Conservation (phyloP, 352 stramenopile genomes). For the Elongisporangium anandrum region DNA sequence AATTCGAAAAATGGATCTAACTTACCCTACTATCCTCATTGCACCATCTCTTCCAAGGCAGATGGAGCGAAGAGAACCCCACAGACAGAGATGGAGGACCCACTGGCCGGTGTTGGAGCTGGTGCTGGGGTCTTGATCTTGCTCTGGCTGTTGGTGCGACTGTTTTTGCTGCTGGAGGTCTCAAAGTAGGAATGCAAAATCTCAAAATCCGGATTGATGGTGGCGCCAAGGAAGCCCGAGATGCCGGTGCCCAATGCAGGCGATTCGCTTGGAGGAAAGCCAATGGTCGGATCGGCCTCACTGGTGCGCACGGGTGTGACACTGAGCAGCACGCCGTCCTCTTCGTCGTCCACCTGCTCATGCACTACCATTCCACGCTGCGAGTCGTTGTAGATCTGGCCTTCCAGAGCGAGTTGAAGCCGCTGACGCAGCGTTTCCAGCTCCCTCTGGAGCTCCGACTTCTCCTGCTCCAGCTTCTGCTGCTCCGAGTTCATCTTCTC, state of each 20-base stretch:
- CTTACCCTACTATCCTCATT: constrained; percentile 10
- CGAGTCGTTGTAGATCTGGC: constrained; percentile 73
- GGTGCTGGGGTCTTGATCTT: not conserved
- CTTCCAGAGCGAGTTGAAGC: constrained; percentile 51
- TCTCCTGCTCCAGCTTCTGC: constrained; percentile 61
- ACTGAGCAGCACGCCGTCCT: constrained; percentile 73
- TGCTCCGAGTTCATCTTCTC: constrained; percentile 58
- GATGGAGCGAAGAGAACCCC: not conserved
- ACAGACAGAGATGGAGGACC: not conserved
- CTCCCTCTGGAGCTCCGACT: constrained; percentile 65
- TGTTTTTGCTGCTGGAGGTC: constrained; percentile 5
- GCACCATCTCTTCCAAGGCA: constrained; percentile 27
- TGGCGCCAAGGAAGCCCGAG: constrained; percentile 40
- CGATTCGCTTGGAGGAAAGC: not conserved
- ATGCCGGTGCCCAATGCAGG: constrained; percentile 17
- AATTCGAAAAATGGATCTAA: not conserved
- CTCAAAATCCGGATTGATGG: constrained; percentile 72
- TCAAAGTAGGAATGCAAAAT: constrained; percentile 80
- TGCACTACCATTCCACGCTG: constrained; percentile 62
- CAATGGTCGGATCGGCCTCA: constrained; percentile 14
- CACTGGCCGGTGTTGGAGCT: not conserved
- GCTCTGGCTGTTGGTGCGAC: not conserved
- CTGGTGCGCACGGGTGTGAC: constrained; percentile 37
- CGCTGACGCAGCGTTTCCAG: constrained; percentile 58
- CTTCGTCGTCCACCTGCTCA: constrained; percentile 60